Conservation (phyloP, 805 yeast genomes). For the Lipomyces mesembrius region DNA sequence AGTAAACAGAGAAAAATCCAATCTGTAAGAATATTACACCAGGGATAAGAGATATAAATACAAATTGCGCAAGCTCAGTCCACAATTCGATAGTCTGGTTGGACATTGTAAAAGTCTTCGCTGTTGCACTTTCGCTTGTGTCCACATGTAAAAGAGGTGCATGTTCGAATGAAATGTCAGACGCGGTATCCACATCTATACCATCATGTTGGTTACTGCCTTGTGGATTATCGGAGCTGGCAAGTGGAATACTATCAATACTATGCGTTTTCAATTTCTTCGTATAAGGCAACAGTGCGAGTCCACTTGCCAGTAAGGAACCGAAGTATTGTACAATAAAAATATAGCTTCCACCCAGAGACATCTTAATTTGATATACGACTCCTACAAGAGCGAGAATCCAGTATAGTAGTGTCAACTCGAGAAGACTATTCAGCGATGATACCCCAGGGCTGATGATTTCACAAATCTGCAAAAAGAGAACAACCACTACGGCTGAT, state of each 20-base stretch:
- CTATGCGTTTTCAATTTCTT: not conserved
- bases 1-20: conserved; percentile 17
- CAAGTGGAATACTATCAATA: not conserved
- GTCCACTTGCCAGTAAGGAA: conserved; percentile 8
- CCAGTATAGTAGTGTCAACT: conserved; percentile 23
- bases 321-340: conserved; percentile 23
- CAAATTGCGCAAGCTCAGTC: conserved; percentile 16
- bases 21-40: conserved; percentile 7
- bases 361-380: not conserved
- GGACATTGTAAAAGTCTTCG: not conserved
- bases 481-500: conserved; percentile 7
- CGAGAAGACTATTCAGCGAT: conserved; percentile 15
- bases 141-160: not conserved
- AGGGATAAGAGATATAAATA: conserved; percentile 19
- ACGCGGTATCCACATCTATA: not conserved
- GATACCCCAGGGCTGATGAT: conserved; percentile 10
- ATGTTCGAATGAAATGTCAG: not conserved
- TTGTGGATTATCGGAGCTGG: not conserved
- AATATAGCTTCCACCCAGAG: conserved; percentile 22
- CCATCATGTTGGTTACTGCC: not conserved
- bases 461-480: conserved; percentile 12
- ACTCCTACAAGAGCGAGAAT: conserved; percentile 14
- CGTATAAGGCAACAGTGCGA: conserved; percentile 13
- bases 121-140: not conserved
- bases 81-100: conserved; percentile 4